phyloP scores from a whole-genome alignment of 179 eudicot genomes.

The Amaranthus tricolor region DNA sequence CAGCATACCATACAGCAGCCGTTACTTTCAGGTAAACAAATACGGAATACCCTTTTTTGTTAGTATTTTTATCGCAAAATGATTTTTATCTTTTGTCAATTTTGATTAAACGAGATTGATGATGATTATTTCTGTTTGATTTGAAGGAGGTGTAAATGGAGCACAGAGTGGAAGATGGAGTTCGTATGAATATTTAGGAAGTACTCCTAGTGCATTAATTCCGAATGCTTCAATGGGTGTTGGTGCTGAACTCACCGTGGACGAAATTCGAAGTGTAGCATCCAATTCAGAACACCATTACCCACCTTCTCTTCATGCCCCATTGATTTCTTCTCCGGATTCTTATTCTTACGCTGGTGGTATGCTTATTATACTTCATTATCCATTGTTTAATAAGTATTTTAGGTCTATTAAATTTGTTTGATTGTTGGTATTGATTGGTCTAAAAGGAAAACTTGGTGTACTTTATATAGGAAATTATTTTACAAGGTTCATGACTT shows the following conservation, averaged over 20 bases:
- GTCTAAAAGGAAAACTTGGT: not conserved
- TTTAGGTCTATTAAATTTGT: not conserved
- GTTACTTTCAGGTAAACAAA: not conserved
- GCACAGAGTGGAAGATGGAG: conserved; percentile 48
- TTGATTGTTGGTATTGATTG: not conserved
- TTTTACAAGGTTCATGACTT: not conserved
- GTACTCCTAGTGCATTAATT: conserved; percentile 44
- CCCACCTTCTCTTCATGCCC: conserved; percentile 80
- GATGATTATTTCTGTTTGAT: conserved; percentile 2
- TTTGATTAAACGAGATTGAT: not conserved
- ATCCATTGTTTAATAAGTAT: not conserved
- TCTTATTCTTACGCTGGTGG: conserved; percentile 35
- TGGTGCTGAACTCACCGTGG: conserved; percentile 66
- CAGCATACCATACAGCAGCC: conserved; percentile 6
- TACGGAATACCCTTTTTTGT: not conserved
- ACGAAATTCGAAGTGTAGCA: conserved; percentile 76
- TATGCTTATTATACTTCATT: conserved; percentile 20
- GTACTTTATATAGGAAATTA: not conserved
- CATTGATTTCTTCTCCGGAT: conserved; percentile 54
- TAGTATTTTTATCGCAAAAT: not conserved
- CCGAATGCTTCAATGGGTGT: conserved; percentile 42
- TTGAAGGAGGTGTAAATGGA: conserved; percentile 25
- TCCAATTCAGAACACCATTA: conserved; percentile 42
- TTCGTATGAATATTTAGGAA: conserved; percentile 65
- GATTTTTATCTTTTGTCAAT: not conserved